Base-by-base conservation (phyloP, 2,329 filamentous ascomycete genomes). In the Stemphylium vesicarium region DNA sequence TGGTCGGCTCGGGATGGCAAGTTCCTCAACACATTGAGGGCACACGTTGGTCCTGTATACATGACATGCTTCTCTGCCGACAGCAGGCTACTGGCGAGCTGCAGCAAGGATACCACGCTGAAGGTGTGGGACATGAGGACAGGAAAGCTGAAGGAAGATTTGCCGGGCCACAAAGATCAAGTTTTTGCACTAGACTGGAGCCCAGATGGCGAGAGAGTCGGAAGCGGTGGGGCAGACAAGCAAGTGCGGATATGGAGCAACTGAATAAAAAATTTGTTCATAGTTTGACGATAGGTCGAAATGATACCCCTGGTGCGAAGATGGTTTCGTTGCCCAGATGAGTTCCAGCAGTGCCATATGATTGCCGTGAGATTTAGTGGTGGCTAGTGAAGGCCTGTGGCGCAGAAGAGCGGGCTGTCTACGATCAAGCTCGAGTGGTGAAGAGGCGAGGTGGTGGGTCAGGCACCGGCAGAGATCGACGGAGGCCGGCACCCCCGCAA, bases 111-210 rank as follows among this genome's bases (percentile, higher is more conserved):
- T 72, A 95, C 91, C 2, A 98, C 95, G 0, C 79, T 98, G 43
- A 98, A 96, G 73, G 90, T 96, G 4, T 99, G 94, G 93, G 92
- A 96, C 68, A 90, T 96, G 72, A 83, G 88, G 58, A 91, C 89
- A 1, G 90, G 88, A 45, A 96, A 96, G 77, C 78, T 99, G 54
- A 85, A 87, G 61, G 83, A 84, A 75, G 93, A 97, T 78, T 80
- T 98, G 40, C 92, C 93, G 0, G 92, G 94, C 0, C 94, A 98
- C 74, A 85, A 91, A 72, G 94, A 96, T 68, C 91, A 97, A 74
- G 93, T 97, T 0, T 97, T 93, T 75, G 92, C 93, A 0, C 88
- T 97, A 11, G 94, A 98, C 74, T 98, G 94, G 95, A 93, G 90
- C 65, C 89, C 92, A 0, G 93, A 97, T 73, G 95, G 95, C 8